A percentile compares a stretch with the other conserved stretches of the same genome.
phyloP scores from a whole-genome alignment of 2,329 filamentous ascomycete genomes.

The Myotisia sp. region DNA sequence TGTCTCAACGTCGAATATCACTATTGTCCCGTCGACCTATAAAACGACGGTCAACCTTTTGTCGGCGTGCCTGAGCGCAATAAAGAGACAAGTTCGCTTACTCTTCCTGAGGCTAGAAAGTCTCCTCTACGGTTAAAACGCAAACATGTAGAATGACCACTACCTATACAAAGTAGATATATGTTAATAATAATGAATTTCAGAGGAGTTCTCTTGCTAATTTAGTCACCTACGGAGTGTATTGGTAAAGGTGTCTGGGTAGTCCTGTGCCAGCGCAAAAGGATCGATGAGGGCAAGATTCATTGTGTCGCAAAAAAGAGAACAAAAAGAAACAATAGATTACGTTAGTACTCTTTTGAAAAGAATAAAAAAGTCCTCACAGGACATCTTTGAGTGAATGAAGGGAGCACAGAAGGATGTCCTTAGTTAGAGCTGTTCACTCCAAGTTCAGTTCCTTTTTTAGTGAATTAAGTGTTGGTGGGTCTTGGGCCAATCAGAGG shows the following conservation, averaged over 20 bases:
- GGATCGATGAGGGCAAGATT: slow-evolving; percentile 60
- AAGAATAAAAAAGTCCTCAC: no score
- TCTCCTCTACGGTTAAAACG: slow-evolving; percentile 93
- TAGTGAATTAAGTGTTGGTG: not conserved
- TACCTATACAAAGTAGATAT: slow-evolving; percentile 34
- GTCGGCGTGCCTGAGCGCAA: no score
- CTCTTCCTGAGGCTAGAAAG: slow-evolving; percentile 82
- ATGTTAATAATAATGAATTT: slow-evolving; percentile 15
- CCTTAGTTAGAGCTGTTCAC: no score
- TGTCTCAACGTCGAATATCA: slow-evolving; percentile 94
- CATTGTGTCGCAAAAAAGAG: no score
- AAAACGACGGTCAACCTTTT: slow-evolving; percentile 7
- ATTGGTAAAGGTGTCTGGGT: slow-evolving; percentile 77
- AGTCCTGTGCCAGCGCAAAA: slow-evolving; percentile 62
- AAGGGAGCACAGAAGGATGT: no score
- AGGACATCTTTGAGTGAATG: no score
- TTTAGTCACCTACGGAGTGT: slow-evolving; percentile 54
- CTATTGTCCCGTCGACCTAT: slow-evolving; percentile 71
- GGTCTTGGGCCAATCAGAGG: slow-evolving; percentile 1
- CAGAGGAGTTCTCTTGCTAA: not conserved
- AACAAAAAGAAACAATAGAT: no score
- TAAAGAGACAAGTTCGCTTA: slow-evolving; percentile 29
- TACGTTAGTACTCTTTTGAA: no score
- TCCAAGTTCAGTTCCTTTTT: no score
- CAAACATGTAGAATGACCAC: slow-evolving; percentile 50